These are phyloP conservation scores for Colletotrichum sp. DNA, from an alignment of 2,329 filamentous ascomycete species.

Conservation along the genomic window DNA sequence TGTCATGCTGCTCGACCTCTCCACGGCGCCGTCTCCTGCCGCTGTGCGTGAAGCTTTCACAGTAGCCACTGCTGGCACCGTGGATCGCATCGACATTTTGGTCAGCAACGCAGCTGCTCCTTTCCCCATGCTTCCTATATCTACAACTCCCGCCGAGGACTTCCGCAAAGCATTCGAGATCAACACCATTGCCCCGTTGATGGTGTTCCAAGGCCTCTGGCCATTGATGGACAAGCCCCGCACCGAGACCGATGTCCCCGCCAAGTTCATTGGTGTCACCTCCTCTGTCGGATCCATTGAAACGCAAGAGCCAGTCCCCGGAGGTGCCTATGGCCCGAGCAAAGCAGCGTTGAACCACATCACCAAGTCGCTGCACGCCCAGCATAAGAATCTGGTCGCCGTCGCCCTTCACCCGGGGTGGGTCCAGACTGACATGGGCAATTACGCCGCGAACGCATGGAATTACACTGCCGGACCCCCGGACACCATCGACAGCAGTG, in stretches of 20 bases:
- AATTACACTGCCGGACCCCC: constrained; percentile 26
- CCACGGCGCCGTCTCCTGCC: constrained; percentile 25
- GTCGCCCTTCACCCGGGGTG: constrained; percentile 43
- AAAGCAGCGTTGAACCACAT: constrained; percentile 40
- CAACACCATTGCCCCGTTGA: constrained; percentile 46
- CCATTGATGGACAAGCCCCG: constrained; percentile 35
- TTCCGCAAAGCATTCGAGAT: constrained; percentile 43
- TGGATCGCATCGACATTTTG: constrained; percentile 51
- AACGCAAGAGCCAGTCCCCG: constrained; percentile 32
- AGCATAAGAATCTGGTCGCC: constrained; percentile 29
- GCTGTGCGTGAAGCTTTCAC: constrained; percentile 25
- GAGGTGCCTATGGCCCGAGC: constrained; percentile 37
- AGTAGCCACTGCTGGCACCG: constrained; percentile 28
- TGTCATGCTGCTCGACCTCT: constrained; percentile 41
- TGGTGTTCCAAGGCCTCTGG: constrained; percentile 37
- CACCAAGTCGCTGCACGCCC: constrained; percentile 29
- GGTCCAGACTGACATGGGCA: constrained; percentile 35
- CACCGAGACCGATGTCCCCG: constrained; percentile 5
- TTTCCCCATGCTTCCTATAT: constrained; percentile 29
- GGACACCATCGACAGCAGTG: constrained; percentile 34
- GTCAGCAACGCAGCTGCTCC: constrained; percentile 55
- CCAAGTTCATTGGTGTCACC: constrained; percentile 39
- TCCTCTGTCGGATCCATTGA: constrained; percentile 38
- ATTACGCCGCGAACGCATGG: constrained; percentile 35
- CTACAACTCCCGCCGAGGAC: constrained; percentile 32